phyloP scores from a whole-genome alignment of 441 rosid species.

The Aquilaria agallochum region DNA sequence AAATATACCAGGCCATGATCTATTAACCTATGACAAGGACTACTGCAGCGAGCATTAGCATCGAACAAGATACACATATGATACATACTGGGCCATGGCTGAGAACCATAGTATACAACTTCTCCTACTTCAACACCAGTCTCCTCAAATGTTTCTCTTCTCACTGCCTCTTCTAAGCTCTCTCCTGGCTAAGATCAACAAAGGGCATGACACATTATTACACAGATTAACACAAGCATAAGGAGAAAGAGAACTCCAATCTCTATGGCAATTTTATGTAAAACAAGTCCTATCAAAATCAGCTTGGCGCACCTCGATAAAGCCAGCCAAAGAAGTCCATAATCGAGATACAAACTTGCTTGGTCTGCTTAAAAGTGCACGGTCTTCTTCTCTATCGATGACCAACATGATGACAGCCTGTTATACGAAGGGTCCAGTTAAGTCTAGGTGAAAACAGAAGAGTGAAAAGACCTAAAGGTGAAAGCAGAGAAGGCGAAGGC shows the following conservation, averaged over 20 bases:
- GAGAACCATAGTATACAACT: slow-evolving; percentile 90
- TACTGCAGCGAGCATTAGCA: no score
- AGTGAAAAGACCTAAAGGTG: neutral
- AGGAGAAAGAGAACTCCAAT: no score
- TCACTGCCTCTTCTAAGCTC: slow-evolving; percentile 97
- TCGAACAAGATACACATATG: no score
- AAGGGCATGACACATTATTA: slow-evolving; percentile 12
- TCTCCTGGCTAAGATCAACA: slow-evolving; percentile 80
- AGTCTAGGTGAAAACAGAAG: slow-evolving; percentile 2
- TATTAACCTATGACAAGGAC: no score
- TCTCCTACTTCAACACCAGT: slow-evolving; percentile 94
- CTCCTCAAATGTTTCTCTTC: slow-evolving; percentile 96
- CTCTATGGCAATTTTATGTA: no score
- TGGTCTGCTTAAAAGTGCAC: slow-evolving; percentile 76
- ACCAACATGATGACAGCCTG: slow-evolving; percentile 98
- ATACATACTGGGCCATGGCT: slow-evolving; percentile 90
- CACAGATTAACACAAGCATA: neutral
- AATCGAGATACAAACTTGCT: slow-evolving; percentile 76
- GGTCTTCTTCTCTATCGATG: slow-evolving; percentile 75
- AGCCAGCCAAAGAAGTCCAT: slow-evolving; percentile 99
- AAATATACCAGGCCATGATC: no score
- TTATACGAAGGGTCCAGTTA: slow-evolving; percentile 2
- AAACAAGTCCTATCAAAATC: no score
- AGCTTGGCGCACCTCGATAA: slow-evolving; percentile 60
- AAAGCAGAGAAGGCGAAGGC: slow-evolving; percentile 15